Base-by-base conservation (phyloP, 352 stramenopile genomes). In the Globisporangium cylindrosporum region DNA sequence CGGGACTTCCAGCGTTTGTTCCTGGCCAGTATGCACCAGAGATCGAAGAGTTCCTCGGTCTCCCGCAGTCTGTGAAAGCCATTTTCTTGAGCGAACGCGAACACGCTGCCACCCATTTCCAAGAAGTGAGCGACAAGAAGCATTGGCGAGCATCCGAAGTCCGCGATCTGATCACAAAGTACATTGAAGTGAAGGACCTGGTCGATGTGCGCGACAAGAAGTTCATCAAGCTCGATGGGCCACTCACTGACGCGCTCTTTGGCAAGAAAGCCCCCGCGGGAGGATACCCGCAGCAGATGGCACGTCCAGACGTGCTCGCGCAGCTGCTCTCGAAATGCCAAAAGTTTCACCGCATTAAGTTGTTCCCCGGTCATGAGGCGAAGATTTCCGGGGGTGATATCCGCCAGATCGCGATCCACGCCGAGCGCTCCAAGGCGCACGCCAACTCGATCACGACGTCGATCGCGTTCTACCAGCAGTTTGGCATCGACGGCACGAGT, bases 391-490 rank as follows among this genome's bases (percentile, higher is more conserved):
- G 73, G 10, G 87, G 88, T 0, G 78, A 76, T 22, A 64, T 92
- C 7, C 76, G 77, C 6, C 84, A 84, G 55, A 82, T 95, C 56
- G 62, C 81, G 49, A 89, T 95, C 70, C 76, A 85, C 32, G 82
- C 81, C 2, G 81, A 91, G 51, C 75, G 83, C 20, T 76, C 82
- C 9, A 95, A 95, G 70, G 75, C 81, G n/a, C 82, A 89, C 56
- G 80, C 74, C n/a, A 92, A 79, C 64, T 88, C 82, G 10, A 84
- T 81, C 43, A 74, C 93, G 32, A 94, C 88, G 25, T 80, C 69
- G 20, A 73, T 95, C 22, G 79, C 86, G 8, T 90, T 80, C 67
- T 92, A 93, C 67, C 74, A 93, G 73, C 76, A 88, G 66, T 95
- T 95, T 64, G 88, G 88, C 6, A 89, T 95, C 29, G 84, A 93